phyloP scores from a whole-genome alignment of 2,329 filamentous ascomycete species.

The Aspergillus tamarii region DNA sequence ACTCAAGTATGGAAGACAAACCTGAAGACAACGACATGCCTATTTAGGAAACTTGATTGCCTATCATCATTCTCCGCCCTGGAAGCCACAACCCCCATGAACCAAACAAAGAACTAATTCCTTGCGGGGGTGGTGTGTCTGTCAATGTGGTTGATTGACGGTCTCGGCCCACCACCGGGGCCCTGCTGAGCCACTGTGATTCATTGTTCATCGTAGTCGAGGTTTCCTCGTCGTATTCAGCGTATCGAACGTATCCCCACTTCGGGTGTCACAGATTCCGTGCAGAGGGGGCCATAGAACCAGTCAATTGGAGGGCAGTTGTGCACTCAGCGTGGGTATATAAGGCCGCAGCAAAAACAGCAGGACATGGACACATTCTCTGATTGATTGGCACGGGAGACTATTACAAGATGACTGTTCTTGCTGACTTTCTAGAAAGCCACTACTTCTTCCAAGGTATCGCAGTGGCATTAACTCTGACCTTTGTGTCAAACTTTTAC shows the following conservation, averaged over 20 bases:
- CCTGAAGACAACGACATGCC: neutral
- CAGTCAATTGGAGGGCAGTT: neutral
- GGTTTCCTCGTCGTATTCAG: slow-evolving; percentile 10
- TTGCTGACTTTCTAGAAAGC: slow-evolving; percentile 26
- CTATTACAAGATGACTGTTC: slow-evolving; percentile 26
- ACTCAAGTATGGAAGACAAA: neutral
- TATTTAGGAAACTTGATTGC: neutral
- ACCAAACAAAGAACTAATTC: neutral
- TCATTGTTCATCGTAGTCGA: neutral
- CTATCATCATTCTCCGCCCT: neutral
- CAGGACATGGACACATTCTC: neutral
- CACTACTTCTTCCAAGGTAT: slow-evolving; percentile 27
- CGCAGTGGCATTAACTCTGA: slow-evolving; percentile 22
- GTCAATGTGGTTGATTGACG: neutral
- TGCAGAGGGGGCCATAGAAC: neutral
- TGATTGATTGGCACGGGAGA: neutral
- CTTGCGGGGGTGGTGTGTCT: neutral
- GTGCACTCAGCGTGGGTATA: neutral
- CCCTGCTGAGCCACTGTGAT: neutral
- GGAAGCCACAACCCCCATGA: neutral
- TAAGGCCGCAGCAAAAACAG: neutral
- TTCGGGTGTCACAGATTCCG: neutral
- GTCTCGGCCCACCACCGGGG: neutral
- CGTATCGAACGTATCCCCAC: slow-evolving; percentile 7
- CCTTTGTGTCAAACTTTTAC: slow-evolving; percentile 29